Evolutionary conservation across 805 yeast genomes (phyloP), one percentile per base, ranked within the genome.

Genomic region (Nakazawaea holstii): DNA sequence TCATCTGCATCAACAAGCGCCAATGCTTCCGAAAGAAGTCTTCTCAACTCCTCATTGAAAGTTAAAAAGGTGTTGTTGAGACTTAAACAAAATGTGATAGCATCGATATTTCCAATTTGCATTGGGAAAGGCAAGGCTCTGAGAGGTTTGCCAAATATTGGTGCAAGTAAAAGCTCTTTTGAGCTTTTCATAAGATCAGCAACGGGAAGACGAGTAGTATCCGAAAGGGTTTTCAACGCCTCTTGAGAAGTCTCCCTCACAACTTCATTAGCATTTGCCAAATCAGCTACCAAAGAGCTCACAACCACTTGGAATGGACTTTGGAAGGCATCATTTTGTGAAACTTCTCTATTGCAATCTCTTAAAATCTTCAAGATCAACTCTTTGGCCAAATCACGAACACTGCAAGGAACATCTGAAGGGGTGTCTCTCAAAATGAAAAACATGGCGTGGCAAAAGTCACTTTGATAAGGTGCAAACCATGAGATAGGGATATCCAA

Each of bases 71-170:
- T 76, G 52, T 85, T 77, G 10, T 88, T 94, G 42, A 92, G 70
- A 1, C 84, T 80, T 49, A 94, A 68, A 59, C 97, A 92, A 64
- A 83, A 95, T 0, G 96, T 83, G n/a, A 94, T 87, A 1, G 98
- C 98, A 64, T 94, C 98, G 52, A 94, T 91, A 62, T 94, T 91
- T 33, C 99, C 99, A 48, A 94, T 94, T 67, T 95, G 99, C 96
- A 92, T 94, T 4, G 96, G 94, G 68, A 95, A 94, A 0, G 99
- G 99, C 52, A 94, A 72, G 0, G 99, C 99, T 53, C 99, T 75
- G 49, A 94, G 67, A 0, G 99, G 99, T 60, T 94, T 94, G 3
- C 96, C 96, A 70, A 94, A 95, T 20, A 94, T 94, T 6, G 99
- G 98, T 0, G 95, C 87, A 41, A 94, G 67, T 28, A 95, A 69